Base-by-base conservation (phyloP, 2,329 filamentous ascomycete genomes). In the Ophiosphaerella herpotricha region DNA sequence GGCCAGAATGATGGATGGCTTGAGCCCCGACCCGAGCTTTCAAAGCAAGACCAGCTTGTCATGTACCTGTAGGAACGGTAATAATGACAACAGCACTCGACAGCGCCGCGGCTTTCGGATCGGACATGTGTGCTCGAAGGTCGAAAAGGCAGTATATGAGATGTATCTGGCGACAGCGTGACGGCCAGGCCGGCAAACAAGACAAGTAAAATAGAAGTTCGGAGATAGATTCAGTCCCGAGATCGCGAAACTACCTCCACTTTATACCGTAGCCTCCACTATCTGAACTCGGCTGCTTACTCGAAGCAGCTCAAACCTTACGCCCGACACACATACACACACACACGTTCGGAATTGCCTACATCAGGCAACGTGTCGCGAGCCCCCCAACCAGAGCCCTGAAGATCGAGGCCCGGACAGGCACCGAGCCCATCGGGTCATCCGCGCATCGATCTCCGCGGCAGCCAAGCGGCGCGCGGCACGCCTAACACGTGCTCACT, bases 71-170 rank as follows among this genome's bases (percentile, higher is more conserved):
- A 3, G 58, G 58, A 11, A 60, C 45, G 0, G 54, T 56, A 48
- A 61, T 55, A 33, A 55, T 61, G 29, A 61, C 54, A 11, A 61
- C 50, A 1, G 54, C 58, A 13, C 50, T 60, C 2, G 57, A 61
- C 11, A 60, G 24, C 5, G 58, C 58, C n/a, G 58, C 57, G 4
- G 57, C 52, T 49, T 60, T 58, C 9, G 54, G 54, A 32, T 51
- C 52, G 16, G 54, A 51, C 50, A 56, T 60, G 13, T 34, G 16
- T 16, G 12, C 4, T n/a, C 2, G 16, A 8, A 23, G 8, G 8
- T 21, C 24, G 32, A 6, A 43, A 12, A 21, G 7, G 4, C 5
- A 7, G 13, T 12, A 34, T 23, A 7, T 11, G 11, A 11, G 13
- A 16, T 16, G 31, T 32, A 26, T 16, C 18, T 36, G 24, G 13